phyloP scores from a whole-genome alignment of 208 protist genomes.

The Leishmania mexicana region DNA sequence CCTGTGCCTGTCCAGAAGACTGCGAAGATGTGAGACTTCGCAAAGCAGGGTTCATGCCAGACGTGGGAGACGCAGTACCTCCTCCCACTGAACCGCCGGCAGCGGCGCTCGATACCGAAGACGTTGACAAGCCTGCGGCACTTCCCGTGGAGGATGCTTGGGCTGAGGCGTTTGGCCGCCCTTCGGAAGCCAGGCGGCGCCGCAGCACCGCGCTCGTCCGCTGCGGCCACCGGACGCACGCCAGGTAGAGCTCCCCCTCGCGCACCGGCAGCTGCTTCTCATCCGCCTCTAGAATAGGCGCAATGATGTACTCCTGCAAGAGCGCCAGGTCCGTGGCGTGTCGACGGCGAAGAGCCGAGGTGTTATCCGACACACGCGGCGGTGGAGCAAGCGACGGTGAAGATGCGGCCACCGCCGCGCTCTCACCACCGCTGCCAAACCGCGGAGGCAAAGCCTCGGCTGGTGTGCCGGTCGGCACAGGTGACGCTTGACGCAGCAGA shows the following conservation, averaged over 20 bases:
- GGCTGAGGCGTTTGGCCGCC: constrained; percentile 4
- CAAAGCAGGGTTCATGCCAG: background rate
- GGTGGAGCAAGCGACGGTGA: constrained; percentile 15
- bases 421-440: background rate
- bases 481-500: constrained; percentile 11
- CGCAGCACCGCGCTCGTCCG: constrained; percentile 62
- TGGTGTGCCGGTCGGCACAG: background rate
- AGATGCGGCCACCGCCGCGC: background rate
- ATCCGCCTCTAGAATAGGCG: constrained; percentile 58
- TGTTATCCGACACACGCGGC: constrained; percentile 34
- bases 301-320: constrained; percentile 74
- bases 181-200: constrained; percentile 32
- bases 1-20: constrained; percentile 11
- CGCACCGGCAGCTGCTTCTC: constrained; percentile 53
- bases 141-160: background rate
- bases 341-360: constrained; percentile 29
- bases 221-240: constrained; percentile 62
- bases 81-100: constrained; percentile 4
- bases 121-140: background rate
- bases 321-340: constrained; percentile 42
- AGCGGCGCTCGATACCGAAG: background rate
- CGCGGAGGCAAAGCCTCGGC: background rate
- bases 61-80: background rate
- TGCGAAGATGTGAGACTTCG: constrained; percentile 7
- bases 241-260: constrained; percentile 72